A percentile compares a stretch with the other conserved stretches of the same genome.
Evolutionary conservation across 768 basidiomycete species (phyloP).

Genomic region (Boletus reticuloceps): DNA sequence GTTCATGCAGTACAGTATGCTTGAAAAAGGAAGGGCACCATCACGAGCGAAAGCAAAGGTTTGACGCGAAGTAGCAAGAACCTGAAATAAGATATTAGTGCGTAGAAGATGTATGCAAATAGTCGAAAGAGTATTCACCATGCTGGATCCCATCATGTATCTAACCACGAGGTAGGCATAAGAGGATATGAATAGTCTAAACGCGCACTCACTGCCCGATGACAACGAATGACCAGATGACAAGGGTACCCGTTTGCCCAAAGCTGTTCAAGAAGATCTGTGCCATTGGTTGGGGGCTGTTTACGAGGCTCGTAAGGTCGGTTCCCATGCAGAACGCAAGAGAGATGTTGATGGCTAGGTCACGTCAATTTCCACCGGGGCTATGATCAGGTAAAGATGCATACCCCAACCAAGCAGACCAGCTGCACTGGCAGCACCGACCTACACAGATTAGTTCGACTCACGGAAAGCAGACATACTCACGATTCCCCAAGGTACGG

Average conservation of each 20-base stretch:
- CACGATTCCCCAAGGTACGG: conserved; percentile 59
- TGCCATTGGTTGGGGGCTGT: conserved; percentile 47
- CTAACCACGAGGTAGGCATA: conserved; percentile 14
- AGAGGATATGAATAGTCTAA: background rate
- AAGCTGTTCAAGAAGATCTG: conserved; percentile 41
- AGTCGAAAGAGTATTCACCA: conserved; percentile 26
- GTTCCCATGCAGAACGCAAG: conserved; percentile 59
- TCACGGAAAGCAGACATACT: background rate
- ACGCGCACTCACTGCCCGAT: conserved; percentile 39
- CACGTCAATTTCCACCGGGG: background rate
- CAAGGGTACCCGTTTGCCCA: conserved; percentile 43
- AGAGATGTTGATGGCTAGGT: conserved; percentile 47
- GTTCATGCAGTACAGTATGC: conserved; percentile 54
- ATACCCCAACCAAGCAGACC: conserved; percentile 49
- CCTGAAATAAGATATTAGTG: conserved; percentile 21
- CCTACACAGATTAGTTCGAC: conserved; percentile 13
- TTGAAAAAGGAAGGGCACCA: conserved; percentile 59
- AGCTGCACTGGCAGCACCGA: conserved; percentile 40
- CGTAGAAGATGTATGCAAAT: background rate
- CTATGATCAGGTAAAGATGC: conserved; percentile 21
- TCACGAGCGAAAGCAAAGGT: conserved; percentile 58
- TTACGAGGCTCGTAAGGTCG: conserved; percentile 42
- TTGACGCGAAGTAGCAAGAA: conserved; percentile 53
- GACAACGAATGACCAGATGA: conserved; percentile 53
- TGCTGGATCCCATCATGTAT: conserved; percentile 51